These are phyloP conservation scores for Pseudonectria buxi DNA, from an alignment of 2,329 filamentous ascomycete genomes.

Conservation along the genomic window DNA sequence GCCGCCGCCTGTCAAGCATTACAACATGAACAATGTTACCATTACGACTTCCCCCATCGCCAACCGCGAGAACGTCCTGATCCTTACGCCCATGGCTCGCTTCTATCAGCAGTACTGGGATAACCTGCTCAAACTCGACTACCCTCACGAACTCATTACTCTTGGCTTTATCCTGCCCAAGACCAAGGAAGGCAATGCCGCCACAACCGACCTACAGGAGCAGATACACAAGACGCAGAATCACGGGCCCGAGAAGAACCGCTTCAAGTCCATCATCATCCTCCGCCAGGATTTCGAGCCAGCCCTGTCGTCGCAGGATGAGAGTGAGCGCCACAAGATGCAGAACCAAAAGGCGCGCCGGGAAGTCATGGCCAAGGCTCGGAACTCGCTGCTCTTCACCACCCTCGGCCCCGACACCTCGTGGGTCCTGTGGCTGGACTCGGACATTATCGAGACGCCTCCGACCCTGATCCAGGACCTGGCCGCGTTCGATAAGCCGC, in stretches of 20 bases:
- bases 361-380: slow-evolving; percentile 84
- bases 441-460: slow-evolving; percentile 86
- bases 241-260: slow-evolving; percentile 63
- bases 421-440: slow-evolving; percentile 95
- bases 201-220: slow-evolving; percentile 74
- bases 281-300: slow-evolving; percentile 91
- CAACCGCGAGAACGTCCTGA: slow-evolving; percentile 79
- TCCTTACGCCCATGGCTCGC: slow-evolving; percentile 84
- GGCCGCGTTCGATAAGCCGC: slow-evolving; percentile 76
- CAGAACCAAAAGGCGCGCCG: slow-evolving; percentile 80
- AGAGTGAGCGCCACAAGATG: slow-evolving; percentile 86
- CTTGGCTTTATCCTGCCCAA: slow-evolving; percentile 95
- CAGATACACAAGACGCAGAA: slow-evolving; percentile 82
- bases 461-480: slow-evolving; percentile 83
- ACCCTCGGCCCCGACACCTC: slow-evolving; percentile 85
- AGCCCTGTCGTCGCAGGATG: slow-evolving; percentile 71
- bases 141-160: slow-evolving; percentile 91
- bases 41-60: slow-evolving; percentile 67
- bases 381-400: slow-evolving; percentile 92
- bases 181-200: slow-evolving; percentile 83
- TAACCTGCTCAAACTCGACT: slow-evolving; percentile 74
- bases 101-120: slow-evolving; percentile 97
- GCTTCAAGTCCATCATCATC: slow-evolving; percentile 91
- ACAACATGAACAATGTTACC: slow-evolving; percentile 92
- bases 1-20: slow-evolving; percentile 82